Evolutionary conservation across 306 rosid genomes (phyloP), one percentile per base, ranked within the genome.

Genomic region (Sicyos edulis): DNA sequence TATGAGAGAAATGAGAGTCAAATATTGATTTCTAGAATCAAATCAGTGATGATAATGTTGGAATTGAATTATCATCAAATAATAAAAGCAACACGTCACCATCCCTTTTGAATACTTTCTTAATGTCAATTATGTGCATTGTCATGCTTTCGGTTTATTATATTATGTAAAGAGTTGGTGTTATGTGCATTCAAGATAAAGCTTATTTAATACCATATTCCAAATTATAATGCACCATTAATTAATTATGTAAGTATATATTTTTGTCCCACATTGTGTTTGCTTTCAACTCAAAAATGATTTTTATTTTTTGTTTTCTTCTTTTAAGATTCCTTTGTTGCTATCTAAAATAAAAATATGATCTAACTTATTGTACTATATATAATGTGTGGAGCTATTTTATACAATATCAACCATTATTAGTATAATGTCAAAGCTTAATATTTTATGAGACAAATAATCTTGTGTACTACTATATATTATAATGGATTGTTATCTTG

Each of bases 281-380:
- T 67, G 40, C 56, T 67, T 67, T 45, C 72, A 22, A 44, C 72
- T 67, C 20, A 49, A 45, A 21, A 67, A 47, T 7, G 12, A 67
- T 49, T 8, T 47, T 14, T n/a, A n/a, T n/a, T n/a, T 49, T 49
- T 49, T 68, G 42, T 68, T 24, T 50, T 50, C 45, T 69, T 69
- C 73, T 69, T 20, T 24, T 26, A 69, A 69, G 47, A 24, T 69
- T 50, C 73, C 47, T 49, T 69, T 69, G 59, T 69, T 69, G 73
- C 29, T 69, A 69, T 50, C 73, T 50, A 69, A 45, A 24, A 7
- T 47, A 67, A 22, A 45, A 34, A 21, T 40, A 40, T 66, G 72
- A 13, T 5, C 19, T 16, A 51, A 47, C 37, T 65, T 47, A 21
- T 45, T 45, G 56, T 45, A 67, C 50, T 19, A 20, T 65, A 65